These are phyloP conservation scores for Russula emetica DNA, from an alignment of 768 basidiomycete species.

Conservation along the genomic window DNA sequence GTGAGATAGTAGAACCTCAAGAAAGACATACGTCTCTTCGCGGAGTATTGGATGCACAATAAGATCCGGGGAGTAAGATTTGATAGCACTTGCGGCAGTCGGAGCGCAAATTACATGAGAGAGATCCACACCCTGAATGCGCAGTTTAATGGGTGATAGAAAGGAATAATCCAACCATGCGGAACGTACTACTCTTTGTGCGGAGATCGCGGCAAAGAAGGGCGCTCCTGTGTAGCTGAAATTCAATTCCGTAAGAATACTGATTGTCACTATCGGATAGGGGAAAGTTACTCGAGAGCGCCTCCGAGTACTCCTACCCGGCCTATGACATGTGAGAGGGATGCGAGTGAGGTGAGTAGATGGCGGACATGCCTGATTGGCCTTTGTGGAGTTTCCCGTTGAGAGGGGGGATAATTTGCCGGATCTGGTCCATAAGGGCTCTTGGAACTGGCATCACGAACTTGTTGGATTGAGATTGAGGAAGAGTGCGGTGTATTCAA, in stretches of 20 bases:
- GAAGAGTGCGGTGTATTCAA: background rate
- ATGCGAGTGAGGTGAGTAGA: background rate
- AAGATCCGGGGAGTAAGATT: constrained; percentile 93
- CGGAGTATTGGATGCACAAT: constrained; percentile 93
- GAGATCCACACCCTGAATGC: constrained; percentile 75
- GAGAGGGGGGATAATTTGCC: constrained; percentile 84
- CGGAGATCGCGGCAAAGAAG: constrained; percentile 90
- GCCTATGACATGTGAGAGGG: constrained; percentile 41
- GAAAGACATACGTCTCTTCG: constrained; percentile 53
- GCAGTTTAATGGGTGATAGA: background rate
- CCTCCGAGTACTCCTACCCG: constrained; percentile 93
- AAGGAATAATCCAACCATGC: background rate
- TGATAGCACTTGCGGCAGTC: constrained; percentile 86
- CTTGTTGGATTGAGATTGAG: background rate
- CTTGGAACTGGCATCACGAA: constrained; percentile 58
- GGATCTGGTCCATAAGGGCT: constrained; percentile 63
- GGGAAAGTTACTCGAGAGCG: constrained; percentile 73
- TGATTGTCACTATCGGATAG: background rate
- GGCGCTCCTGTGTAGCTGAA: constrained; percentile 93
- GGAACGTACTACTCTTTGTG: constrained; percentile 68
- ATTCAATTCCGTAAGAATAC: constrained; percentile 6
- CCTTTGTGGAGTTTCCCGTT: constrained; percentile 90
- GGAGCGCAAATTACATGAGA: constrained; percentile 98
- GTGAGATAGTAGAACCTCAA: background rate
- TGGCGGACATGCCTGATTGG: constrained; percentile 66